A percentile compares a stretch with the other conserved stretches of the same genome.
phyloP scores from a whole-genome alignment of 129 eudicot genomes.

The Centrapalus pauciflorus region DNA sequence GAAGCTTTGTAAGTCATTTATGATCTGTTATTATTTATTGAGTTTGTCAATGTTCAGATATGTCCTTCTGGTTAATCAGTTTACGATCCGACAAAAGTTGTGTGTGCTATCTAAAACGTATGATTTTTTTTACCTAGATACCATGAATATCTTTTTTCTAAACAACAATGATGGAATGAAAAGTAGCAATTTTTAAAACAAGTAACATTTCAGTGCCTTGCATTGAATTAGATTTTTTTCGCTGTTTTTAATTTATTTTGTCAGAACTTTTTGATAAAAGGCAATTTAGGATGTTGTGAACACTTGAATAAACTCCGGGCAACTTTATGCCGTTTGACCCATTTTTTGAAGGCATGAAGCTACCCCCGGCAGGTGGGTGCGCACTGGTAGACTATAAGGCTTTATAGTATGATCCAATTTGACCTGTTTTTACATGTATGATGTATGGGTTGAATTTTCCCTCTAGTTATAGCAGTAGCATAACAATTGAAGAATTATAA shows the following conservation, averaged over 20 bases:
- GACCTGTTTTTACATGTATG: too few species aligned
- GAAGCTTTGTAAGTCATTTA: constrained; percentile 44
- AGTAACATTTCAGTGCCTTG: not conserved
- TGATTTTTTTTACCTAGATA: not conserved
- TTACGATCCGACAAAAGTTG: not conserved
- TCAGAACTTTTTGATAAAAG: too few species aligned
- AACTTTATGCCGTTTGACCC: too few species aligned
- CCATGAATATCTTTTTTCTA: not conserved
- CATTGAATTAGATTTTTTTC: not conserved
- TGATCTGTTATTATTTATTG: not conserved
- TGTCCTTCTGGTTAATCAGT: not conserved
- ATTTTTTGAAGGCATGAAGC: too few species aligned
- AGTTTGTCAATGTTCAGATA: not conserved
- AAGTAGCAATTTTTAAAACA: not conserved
- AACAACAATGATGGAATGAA: not conserved
- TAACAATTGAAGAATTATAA: too few species aligned
- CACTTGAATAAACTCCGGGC: too few species aligned
- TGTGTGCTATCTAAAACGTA: not conserved
- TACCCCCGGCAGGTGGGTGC: too few species aligned
- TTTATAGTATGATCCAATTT: too few species aligned
- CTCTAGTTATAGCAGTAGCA: too few species aligned
- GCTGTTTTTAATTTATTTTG: not conserved
- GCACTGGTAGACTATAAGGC: too few species aligned
- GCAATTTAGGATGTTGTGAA: too few species aligned
- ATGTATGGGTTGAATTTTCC: too few species aligned